These are phyloP conservation scores for Teratosphaeria gauchensis DNA, from an alignment of 2,329 filamentous ascomycete species.

Conservation along the genomic window DNA sequence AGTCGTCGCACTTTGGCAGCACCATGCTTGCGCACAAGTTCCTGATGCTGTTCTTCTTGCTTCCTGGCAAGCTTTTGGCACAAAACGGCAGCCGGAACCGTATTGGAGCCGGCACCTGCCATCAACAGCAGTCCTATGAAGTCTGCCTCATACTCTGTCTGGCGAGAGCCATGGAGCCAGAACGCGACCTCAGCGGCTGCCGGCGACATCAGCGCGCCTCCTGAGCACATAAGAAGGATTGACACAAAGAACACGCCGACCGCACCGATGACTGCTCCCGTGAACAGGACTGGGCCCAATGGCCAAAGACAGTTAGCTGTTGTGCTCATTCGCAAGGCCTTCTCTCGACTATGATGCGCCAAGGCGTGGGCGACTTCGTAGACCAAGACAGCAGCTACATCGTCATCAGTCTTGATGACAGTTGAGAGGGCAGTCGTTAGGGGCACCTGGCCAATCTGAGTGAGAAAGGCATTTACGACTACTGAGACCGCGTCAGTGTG, in stretches of 20 bases:
- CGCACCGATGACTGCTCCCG: background rate
- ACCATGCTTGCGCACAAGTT: background rate
- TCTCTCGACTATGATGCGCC: background rate
- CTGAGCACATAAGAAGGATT: background rate
- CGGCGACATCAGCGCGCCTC: background rate
- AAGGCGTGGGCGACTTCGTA: background rate
- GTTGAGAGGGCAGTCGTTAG: background rate
- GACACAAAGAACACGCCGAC: background rate
- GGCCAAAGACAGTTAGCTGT: too few relatives aligned
- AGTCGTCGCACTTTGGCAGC: background rate
- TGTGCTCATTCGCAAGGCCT: too few relatives aligned
- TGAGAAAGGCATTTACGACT: background rate
- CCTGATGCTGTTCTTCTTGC: background rate
- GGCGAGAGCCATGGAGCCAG: background rate
- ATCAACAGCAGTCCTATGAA: background rate
- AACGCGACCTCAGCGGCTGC: background rate
- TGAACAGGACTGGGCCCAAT: background rate
- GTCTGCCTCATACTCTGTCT: background rate
- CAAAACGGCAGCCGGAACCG: background rate
- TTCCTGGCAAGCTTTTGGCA: background rate
- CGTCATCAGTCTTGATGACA: background rate
- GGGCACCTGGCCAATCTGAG: background rate
- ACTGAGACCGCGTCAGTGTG: background rate
- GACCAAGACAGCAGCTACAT: background rate
- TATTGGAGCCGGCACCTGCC: background rate